A percentile compares a stretch with the other conserved stretches of the same genome.
phyloP scores from a whole-genome alignment of 2,329 filamentous ascomycete species.

The Phyllosticta capitalensis region DNA sequence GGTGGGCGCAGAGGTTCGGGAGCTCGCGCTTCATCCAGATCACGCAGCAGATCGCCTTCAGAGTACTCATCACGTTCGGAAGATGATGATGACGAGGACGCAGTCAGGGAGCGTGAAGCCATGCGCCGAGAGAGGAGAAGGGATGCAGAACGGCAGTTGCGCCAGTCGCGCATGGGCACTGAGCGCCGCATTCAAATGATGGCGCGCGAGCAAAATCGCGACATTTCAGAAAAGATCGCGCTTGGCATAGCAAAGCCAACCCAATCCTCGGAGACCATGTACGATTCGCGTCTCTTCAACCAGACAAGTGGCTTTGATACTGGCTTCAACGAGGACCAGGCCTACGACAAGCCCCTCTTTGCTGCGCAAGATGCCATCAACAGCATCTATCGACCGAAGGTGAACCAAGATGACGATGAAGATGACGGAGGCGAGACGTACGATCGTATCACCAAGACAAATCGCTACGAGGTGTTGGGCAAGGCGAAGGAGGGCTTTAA shows the following conservation, averaged over 20 bases:
- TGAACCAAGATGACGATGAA: slow-evolving; percentile 60
- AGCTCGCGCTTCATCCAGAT: slow-evolving; percentile 21
- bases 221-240: slow-evolving; percentile 95
- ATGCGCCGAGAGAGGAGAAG: slow-evolving; percentile 67
- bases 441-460: slow-evolving; percentile 77
- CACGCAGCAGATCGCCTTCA: slow-evolving; percentile 32
- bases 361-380: slow-evolving; percentile 90
- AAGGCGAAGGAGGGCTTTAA: slow-evolving; percentile 79
- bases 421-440: slow-evolving; percentile 73
- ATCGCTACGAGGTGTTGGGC: slow-evolving; percentile 81
- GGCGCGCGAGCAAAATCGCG: slow-evolving; percentile 88
- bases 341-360: slow-evolving; percentile 94
- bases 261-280: slow-evolving; percentile 87
- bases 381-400: slow-evolving; percentile 80
- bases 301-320: slow-evolving; percentile 82
- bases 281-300: slow-evolving; percentile 92
- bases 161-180: slow-evolving; percentile 90
- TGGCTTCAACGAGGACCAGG: slow-evolving; percentile 95
- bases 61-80: slow-evolving; percentile 35
- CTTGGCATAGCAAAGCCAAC: slow-evolving; percentile 92
- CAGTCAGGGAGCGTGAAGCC: slow-evolving; percentile 64
- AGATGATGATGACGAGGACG: slow-evolving; percentile 54
- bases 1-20: slow-evolving; percentile 28
- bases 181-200: slow-evolving; percentile 87
- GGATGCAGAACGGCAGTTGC: slow-evolving; percentile 80